A percentile compares a stretch with the other conserved stretches of the same genome.
phyloP scores from a whole-genome alignment of 495 filamentous ascomycete genomes.

The Immersiella caudata region DNA sequence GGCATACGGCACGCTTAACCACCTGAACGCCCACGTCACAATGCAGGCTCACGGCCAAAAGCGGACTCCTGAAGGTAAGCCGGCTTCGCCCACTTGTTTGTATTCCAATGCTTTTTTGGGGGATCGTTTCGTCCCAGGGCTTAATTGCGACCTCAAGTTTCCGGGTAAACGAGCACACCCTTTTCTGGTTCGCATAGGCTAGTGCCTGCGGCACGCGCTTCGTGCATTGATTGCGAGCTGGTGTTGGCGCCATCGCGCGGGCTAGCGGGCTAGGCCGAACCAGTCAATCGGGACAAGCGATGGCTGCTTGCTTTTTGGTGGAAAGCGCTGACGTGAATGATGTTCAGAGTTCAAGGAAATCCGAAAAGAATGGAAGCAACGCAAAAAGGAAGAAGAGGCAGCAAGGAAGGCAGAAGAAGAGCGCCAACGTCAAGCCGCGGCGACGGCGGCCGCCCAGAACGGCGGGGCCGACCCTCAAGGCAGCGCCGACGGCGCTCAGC shows the following conservation, averaged over 20 bases:
- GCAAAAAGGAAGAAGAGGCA: constrained; percentile 98
- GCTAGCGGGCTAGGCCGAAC: constrained; percentile 25
- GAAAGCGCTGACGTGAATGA: constrained; percentile 37
- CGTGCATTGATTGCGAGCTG: constrained; percentile 15
- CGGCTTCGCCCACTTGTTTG: constrained; percentile 14
- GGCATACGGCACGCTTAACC: constrained; percentile 94
- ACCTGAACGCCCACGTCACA: constrained; percentile 95
- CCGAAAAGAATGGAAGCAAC: constrained; percentile 97
- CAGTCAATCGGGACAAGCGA: constrained; percentile 16
- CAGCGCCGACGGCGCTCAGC: constrained; percentile 60
- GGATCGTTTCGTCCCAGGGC: not conserved
- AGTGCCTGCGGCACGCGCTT: constrained; percentile 20
- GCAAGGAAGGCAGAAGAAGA: constrained; percentile 90
- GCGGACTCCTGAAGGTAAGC: constrained; percentile 94
- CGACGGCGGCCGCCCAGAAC: constrained; percentile 54
- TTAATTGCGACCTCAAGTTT: not conserved
- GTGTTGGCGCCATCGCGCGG: constrained; percentile 23
- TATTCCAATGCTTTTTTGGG: not conserved
- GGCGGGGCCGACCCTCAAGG: constrained; percentile 51
- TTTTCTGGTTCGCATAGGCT: constrained; percentile 26
- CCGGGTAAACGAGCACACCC: constrained; percentile 17
- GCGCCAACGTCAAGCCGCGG: constrained; percentile 69
- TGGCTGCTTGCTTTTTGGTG: not conserved
- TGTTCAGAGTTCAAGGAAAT: constrained; percentile 95
- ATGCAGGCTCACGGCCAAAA: constrained; percentile 96